Conservation (phyloP, 257 asterid genomes). For the Paraleonurus japonicus region DNA sequence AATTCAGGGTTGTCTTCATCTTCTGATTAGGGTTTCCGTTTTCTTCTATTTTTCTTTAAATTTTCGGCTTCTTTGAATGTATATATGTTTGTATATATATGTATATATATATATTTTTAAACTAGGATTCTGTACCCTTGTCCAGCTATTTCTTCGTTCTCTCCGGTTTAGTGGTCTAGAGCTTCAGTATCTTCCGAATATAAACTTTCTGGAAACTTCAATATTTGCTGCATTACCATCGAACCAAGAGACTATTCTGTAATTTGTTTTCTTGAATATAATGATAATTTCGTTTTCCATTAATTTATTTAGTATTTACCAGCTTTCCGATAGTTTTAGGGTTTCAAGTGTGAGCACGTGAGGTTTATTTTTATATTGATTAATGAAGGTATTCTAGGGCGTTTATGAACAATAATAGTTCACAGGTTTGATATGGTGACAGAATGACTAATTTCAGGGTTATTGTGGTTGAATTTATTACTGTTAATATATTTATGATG, state of each 20-base stretch:
- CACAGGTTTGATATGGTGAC: neutral
- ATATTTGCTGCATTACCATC: neutral
- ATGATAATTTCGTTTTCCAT: neutral
- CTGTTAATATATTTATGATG: neutral
- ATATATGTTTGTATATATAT: no score
- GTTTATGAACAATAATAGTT: constrained; percentile 6
- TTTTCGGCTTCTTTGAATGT: neutral
- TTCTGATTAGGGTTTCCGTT: constrained; percentile 39
- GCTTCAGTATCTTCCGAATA: constrained; percentile 4
- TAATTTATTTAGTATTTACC: neutral
- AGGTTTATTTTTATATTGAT: constrained; percentile 3
- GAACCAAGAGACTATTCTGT: neutral
- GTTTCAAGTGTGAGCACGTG: neutral
- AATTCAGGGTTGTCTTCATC: constrained; percentile 27
- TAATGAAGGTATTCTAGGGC: neutral
- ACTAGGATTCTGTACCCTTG: neutral
- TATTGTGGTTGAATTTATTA: constrained; percentile 10
- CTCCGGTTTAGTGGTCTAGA: constrained; percentile 12
- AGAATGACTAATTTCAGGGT: neutral
- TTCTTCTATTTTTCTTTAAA: neutral
- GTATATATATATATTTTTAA: no score
- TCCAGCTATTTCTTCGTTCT: neutral
- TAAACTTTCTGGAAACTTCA: neutral
- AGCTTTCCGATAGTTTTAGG: neutral
- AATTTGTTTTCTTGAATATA: neutral